phyloP scores from a whole-genome alignment of 1,284 basidiomycete genomes.

The Neonothopanus nambi region DNA sequence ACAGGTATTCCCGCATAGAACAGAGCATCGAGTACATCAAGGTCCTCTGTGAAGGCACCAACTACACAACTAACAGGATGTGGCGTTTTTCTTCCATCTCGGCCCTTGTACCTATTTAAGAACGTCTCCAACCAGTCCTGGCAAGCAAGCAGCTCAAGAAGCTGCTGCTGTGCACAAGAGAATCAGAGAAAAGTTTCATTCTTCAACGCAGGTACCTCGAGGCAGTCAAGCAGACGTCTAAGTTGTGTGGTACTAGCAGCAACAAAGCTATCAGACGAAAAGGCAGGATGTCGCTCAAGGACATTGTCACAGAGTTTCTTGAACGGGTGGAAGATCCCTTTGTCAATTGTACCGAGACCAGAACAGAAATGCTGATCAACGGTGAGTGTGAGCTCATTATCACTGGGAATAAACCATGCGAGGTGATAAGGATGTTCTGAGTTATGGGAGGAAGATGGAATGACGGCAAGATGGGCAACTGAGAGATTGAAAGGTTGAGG shows the following conservation, averaged over 20 bases:
- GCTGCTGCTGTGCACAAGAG: not conserved
- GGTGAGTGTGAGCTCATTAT: not conserved
- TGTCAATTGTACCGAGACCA: not conserved
- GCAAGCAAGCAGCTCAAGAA: slow-evolving; percentile 4
- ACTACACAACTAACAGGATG: too few species aligned
- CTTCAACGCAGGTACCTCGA: not conserved
- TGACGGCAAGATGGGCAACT: slow-evolving; percentile 10
- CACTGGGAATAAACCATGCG: slow-evolving; percentile 3
- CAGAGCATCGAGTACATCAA: not conserved
- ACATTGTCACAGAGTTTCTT: too few species aligned
- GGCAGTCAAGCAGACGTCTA: not conserved
- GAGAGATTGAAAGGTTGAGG: too few species aligned
- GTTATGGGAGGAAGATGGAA: not conserved
- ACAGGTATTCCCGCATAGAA: slow-evolving; percentile 10
- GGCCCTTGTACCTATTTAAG: not conserved
- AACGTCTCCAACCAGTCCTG: slow-evolving; percentile 2
- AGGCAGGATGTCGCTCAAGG: too few species aligned
- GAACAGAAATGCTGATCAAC: slow-evolving; percentile 1
- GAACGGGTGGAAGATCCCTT: too few species aligned
- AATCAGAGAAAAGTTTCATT: not conserved
- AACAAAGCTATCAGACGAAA: too few species aligned
- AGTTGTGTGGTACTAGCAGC: too few species aligned
- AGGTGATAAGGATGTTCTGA: not conserved
- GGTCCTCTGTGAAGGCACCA: slow-evolving; percentile 10
- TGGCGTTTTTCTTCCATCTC: too few species aligned